Evolutionary conservation across 768 basidiomycete genomes (phyloP).

Genomic region (Dacryopinax primogenitus): DNA sequence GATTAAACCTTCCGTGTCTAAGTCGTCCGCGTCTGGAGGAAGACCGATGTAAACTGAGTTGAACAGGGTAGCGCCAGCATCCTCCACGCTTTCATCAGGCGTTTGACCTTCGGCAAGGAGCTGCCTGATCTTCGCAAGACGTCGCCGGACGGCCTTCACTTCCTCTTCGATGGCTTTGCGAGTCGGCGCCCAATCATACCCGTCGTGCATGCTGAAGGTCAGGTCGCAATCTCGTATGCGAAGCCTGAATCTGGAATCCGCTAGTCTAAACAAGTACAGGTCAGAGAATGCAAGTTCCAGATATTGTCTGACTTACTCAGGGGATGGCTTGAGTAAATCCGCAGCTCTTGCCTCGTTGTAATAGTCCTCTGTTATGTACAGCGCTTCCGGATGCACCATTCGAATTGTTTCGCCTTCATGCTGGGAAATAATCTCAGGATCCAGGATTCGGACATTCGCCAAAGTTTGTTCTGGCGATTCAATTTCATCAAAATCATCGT

Average conservation of each 20-base stretch:
- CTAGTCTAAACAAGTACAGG: background rate
- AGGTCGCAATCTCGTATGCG: slow-evolving; percentile 50
- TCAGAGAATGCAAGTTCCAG: background rate
- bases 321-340: background rate
- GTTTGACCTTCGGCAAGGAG: slow-evolving; percentile 81
- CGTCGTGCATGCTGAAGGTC: slow-evolving; percentile 69
- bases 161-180: slow-evolving; percentile 78
- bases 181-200: slow-evolving; percentile 86
- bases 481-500: slow-evolving; percentile 63
- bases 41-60: slow-evolving; percentile 91
- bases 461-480: slow-evolving; percentile 35
- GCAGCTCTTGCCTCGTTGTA: slow-evolving; percentile 30
- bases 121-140: slow-evolving; percentile 79
- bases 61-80: slow-evolving; percentile 66
- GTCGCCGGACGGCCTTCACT: slow-evolving; percentile 73
- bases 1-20: slow-evolving; percentile 64
- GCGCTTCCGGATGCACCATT: slow-evolving; percentile 48
- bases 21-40: slow-evolving; percentile 57
- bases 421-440: slow-evolving; percentile 14
- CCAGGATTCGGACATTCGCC: slow-evolving; percentile 29
- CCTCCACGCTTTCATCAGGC: slow-evolving; percentile 60
- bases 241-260: slow-evolving; percentile 9
- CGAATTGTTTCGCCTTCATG: slow-evolving; percentile 78
- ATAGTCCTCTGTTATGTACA: slow-evolving; percentile 62
- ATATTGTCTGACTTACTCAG: background rate